These are phyloP conservation scores for Cyclotella choctawhatcheeana DNA, from an alignment of 108 stramenopile species.

Conservation along the genomic window DNA sequence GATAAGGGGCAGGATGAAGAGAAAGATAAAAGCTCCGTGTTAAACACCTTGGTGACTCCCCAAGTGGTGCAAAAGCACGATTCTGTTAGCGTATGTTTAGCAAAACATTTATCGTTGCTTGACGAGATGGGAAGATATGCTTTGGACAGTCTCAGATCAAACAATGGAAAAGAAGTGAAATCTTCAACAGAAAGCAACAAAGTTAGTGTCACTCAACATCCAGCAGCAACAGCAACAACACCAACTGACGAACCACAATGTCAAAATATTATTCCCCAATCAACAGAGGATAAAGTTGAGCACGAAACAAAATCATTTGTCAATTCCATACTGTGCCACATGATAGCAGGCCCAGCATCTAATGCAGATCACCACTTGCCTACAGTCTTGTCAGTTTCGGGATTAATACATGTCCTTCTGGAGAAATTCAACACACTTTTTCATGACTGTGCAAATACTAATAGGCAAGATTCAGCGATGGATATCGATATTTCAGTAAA, in stretches of 20 bases:
- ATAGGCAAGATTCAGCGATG: not conserved
- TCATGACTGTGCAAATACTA: not conserved
- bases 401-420: slow-evolving; percentile 16
- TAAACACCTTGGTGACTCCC: not conserved
- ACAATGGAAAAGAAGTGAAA: not conserved
- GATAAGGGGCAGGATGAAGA: slow-evolving; percentile 6
- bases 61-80: not conserved
- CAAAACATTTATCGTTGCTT: slow-evolving; percentile 24
- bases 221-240: not conserved
- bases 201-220: not conserved
- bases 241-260: no score
- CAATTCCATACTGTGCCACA: slow-evolving; percentile 41
- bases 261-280: no score
- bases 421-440: slow-evolving; percentile 36
- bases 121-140: slow-evolving; percentile 44
- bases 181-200: not conserved
- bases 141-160: not conserved
- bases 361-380: not conserved
- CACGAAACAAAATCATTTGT: slow-evolving; percentile 30
- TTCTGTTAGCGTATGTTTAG: slow-evolving; percentile 23
- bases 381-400: slow-evolving; percentile 30
- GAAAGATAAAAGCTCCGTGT: not conserved
- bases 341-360: slow-evolving; percentile 2
- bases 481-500: not conserved
- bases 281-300: slow-evolving; percentile 4